A percentile compares a stretch with the other conserved stretches of the same genome.
phyloP scores from a whole-genome alignment of 2,329 filamentous ascomycete genomes.

The Diaporthe ampelina region DNA sequence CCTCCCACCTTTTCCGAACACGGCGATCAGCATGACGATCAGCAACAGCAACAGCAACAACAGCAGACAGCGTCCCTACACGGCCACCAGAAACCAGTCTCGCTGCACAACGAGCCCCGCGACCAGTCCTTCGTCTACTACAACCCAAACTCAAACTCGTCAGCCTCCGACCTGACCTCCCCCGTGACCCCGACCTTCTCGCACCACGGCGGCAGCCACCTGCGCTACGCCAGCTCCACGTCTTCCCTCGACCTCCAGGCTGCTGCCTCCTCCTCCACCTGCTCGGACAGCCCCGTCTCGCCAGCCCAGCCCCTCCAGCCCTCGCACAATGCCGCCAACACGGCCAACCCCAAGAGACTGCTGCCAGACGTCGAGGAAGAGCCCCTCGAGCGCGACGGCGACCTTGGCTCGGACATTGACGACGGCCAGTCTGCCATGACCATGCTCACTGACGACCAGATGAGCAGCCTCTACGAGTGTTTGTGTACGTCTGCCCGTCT shows the following conservation, averaged over 20 bases:
- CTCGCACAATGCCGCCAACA: slow-evolving; percentile 49
- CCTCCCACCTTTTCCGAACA: not conserved
- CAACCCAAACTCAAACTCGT: slow-evolving; percentile 66
- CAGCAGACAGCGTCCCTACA: slow-evolving; percentile 1
- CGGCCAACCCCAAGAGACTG: slow-evolving; percentile 69
- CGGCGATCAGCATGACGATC: slow-evolving; percentile 19
- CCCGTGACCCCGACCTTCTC: slow-evolving; percentile 81
- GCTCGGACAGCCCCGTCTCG: slow-evolving; percentile 67
- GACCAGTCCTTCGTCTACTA: slow-evolving; percentile 48
- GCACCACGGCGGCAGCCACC: slow-evolving; percentile 61
- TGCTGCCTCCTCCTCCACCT: slow-evolving; percentile 45
- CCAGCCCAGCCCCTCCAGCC: slow-evolving; percentile 60
- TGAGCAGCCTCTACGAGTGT: slow-evolving; percentile 71
- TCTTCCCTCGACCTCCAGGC: slow-evolving; percentile 80
- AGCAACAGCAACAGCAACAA: not conserved
- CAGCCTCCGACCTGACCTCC: slow-evolving; percentile 76
- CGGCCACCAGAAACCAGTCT: not conserved
- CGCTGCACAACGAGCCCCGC: slow-evolving; percentile 19
- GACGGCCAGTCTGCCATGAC: slow-evolving; percentile 61
- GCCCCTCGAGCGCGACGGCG: slow-evolving; percentile 75
- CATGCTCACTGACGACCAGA: slow-evolving; percentile 61
- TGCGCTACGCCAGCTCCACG: slow-evolving; percentile 76
- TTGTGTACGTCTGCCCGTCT: slow-evolving; percentile 74
- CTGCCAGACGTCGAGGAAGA: slow-evolving; percentile 91
- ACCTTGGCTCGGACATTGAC: slow-evolving; percentile 54